Evolutionary conservation across 2,329 filamentous ascomycete genomes (phyloP), one percentile per base, ranked within the genome.

Genomic region (Zymoseptoria tritici): DNA sequence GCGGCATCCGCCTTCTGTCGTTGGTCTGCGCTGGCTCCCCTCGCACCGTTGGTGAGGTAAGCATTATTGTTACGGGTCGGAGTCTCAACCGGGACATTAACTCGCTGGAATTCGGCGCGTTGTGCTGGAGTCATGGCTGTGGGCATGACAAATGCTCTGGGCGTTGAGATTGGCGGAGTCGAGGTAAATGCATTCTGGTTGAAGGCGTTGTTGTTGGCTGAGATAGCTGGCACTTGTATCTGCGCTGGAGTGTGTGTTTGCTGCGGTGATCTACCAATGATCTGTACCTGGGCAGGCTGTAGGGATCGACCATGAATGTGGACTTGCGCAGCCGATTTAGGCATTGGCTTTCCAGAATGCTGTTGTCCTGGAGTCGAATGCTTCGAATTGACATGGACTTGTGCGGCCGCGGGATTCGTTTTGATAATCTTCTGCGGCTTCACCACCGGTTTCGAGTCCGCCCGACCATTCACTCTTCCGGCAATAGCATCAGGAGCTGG

Each of bases 1-100:
- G 90, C 88, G 9, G 84, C 81, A 67, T 96, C 87, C 4, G 88
- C 89, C 68, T 91, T 86, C 67, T 95, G 87, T 55, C 88, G 87
- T 73, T 96, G 90, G 69, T 95, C 91, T 6, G 59, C 54, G 55
- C 62, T 70, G 9, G 64, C 46, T n/a, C 56, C 42, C 4, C 60
- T 64, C 50, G 59, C 50, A 20, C 60, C 60, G 52, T 65, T 64
- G 22, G 62, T 63, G 24, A 68, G 60, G 29, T 62, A 59, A 6
- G 63, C 63, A 52, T 52, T 61, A 54, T 62, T 63, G 21, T 59
- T 61, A 49, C 57, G 62, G 4, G 61, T 57, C 6, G 65, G 63
- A 8, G 66, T 64, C 16, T 66, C 66, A 1, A 62, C 57, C 22
- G 52, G 52, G 21, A 53, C 22, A 29, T 53, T 29, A 7, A 71